These are phyloP conservation scores for Hymenoscyphus fructigenus DNA, from an alignment of 2,329 filamentous ascomycete species.

Conservation along the genomic window DNA sequence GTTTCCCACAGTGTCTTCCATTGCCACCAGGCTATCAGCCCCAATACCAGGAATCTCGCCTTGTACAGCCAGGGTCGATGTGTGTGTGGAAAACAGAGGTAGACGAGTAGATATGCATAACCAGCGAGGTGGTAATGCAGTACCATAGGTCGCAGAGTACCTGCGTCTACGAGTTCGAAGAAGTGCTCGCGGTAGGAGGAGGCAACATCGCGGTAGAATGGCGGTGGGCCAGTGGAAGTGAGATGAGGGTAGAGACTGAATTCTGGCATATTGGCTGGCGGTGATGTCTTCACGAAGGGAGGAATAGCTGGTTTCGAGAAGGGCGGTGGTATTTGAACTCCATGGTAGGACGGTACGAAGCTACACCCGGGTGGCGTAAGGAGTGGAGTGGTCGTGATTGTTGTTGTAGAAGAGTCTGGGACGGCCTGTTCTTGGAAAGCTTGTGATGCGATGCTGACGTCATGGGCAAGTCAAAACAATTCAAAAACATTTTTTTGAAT, in stretches of 20 bases:
- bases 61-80: conserved; percentile 50
- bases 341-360: conserved; percentile 3
- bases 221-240: conserved; percentile 23
- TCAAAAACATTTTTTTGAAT: too few relatives aligned
- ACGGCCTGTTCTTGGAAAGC: background rate
- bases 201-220: conserved; percentile 27
- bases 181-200: conserved; percentile 41
- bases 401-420: background rate
- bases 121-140: conserved; percentile 52
- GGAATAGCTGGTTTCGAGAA: background rate
- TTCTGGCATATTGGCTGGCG: conserved; percentile 17
- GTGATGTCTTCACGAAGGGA: background rate
- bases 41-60: conserved; percentile 51
- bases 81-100: conserved; percentile 55
- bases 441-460: background rate
- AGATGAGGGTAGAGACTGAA: conserved; percentile 26
- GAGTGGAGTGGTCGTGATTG: background rate
- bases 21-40: conserved; percentile 45
- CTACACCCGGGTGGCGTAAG: background rate
- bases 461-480: background rate
- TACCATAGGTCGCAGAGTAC: conserved; percentile 48
- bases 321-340: background rate
- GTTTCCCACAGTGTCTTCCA: conserved; percentile 42
- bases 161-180: conserved; percentile 39
- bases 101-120: conserved; percentile 49